These are phyloP conservation scores for Neostapfia colusana DNA, from an alignment of 176 grass and related monocot genomes.

Conservation along the genomic window DNA sequence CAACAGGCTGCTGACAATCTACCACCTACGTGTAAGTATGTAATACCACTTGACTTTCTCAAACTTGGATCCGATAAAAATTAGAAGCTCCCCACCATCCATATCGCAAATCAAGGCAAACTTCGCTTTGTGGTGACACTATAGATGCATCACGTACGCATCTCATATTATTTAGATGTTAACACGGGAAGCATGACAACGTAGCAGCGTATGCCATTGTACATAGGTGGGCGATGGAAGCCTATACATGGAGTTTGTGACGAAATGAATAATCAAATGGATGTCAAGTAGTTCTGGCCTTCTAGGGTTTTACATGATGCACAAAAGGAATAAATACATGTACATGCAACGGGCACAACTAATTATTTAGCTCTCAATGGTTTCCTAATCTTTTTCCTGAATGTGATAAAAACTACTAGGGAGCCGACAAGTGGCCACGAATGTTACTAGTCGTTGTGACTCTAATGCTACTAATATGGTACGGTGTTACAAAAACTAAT, in stretches of 20 bases:
- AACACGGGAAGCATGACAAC: background rate
- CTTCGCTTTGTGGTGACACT: background rate
- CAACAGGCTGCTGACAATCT: constrained; percentile 8
- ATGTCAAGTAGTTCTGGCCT: constrained; percentile 3
- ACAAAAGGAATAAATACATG: background rate
- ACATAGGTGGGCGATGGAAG: background rate
- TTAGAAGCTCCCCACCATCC: background rate
- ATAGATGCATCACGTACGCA: background rate
- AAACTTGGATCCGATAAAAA: constrained; percentile 14
- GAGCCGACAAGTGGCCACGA: constrained; percentile 85
- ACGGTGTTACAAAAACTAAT: constrained; percentile 72
- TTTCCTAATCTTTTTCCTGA: constrained; percentile 63
- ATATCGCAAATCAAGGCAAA: background rate
- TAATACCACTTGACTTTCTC: constrained; percentile 3
- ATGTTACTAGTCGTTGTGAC: too few species aligned
- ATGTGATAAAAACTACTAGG: constrained; percentile 56
- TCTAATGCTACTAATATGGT: too few species aligned
- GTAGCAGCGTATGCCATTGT: background rate
- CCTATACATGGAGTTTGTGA: background rate
- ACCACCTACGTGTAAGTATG: background rate
- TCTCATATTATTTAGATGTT: background rate
- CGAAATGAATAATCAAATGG: background rate
- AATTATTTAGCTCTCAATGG: constrained; percentile 33
- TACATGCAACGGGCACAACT: background rate
- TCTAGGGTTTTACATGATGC: background rate